phyloP scores from a whole-genome alignment of 805 yeast species.

The Lipomyces lipofer region DNA sequence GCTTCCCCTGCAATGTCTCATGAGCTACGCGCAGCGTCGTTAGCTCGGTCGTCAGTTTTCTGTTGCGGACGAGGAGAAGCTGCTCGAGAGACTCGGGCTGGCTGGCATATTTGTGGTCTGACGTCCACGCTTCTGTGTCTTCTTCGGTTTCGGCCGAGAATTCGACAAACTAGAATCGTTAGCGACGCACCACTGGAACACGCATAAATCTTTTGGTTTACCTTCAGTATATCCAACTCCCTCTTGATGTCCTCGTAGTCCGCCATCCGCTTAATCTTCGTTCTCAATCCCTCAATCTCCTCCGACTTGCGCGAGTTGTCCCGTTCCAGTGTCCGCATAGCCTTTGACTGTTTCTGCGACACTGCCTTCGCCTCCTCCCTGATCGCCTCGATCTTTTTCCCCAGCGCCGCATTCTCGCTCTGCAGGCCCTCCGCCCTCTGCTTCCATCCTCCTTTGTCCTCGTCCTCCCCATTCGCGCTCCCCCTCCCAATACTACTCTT shows the following conservation, averaged over 20 bases:
- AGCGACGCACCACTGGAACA: conserved; percentile 48
- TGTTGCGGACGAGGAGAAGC: conserved; percentile 68
- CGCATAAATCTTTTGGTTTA: conserved; percentile 73
- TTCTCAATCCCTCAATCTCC: conserved; percentile 54
- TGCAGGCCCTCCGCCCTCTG: conserved; percentile 49
- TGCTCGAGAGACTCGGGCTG: conserved; percentile 48
- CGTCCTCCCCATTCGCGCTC: conserved; percentile 35
- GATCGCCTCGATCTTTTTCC: conserved; percentile 20
- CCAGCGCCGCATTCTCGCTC: conserved; percentile 40
- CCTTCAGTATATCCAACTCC: conserved; percentile 69
- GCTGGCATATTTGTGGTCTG: conserved; percentile 11
- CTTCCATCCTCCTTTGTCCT: conserved; percentile 44
- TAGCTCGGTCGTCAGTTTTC: conserved; percentile 67
- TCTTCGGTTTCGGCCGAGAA: conserved; percentile 37
- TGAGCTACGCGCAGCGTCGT: conserved; percentile 64
- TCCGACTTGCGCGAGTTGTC: conserved; percentile 43
- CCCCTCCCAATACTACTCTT: conserved; percentile 29
- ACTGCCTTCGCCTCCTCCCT: conserved; percentile 21
- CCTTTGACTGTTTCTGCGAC: conserved; percentile 7
- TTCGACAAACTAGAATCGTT: conserved; percentile 36
- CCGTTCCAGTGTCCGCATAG: conserved; percentile 14
- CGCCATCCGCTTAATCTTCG: conserved; percentile 50
- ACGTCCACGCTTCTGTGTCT: conserved; percentile 37
- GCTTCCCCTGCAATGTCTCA: conserved; percentile 47
- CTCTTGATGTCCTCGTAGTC: conserved; percentile 82